Conservation (phyloP, 2,329 filamentous ascomycete species). For the Botrytis medusae region DNA sequence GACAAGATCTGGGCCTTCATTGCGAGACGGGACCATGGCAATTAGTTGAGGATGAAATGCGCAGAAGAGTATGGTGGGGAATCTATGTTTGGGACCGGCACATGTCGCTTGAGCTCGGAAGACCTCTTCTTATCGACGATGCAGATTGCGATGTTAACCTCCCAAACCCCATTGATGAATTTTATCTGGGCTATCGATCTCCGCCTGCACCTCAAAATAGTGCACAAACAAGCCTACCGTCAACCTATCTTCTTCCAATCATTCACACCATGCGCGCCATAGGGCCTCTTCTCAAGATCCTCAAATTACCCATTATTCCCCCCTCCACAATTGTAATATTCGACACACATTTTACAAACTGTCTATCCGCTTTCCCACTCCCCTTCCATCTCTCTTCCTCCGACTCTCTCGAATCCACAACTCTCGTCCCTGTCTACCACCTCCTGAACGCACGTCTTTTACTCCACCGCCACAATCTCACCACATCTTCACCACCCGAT, state of each 20-base stretch:
- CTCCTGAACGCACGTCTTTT: conserved; percentile 82
- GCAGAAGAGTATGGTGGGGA: conserved; percentile 88
- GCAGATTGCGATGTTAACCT: conserved; percentile 82
- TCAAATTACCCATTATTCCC: conserved; percentile 67
- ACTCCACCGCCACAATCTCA: conserved; percentile 85
- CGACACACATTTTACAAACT: conserved; percentile 76
- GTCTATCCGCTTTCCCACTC: conserved; percentile 72
- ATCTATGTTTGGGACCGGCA: conserved; percentile 86
- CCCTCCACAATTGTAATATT: conserved; percentile 70
- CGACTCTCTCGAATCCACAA: conserved; percentile 68
- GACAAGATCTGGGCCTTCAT: conserved; percentile 82
- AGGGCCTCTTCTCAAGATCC: conserved; percentile 67
- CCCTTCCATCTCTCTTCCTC: conserved; percentile 68
- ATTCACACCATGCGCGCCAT: conserved; percentile 82
- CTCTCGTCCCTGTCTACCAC: conserved; percentile 72
- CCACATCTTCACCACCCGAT: conserved; percentile 64
- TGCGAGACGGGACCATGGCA: conserved; percentile 71
- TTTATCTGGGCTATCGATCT: conserved; percentile 57
- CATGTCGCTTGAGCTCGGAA: conserved; percentile 75
- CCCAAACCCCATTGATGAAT: conserved; percentile 78
- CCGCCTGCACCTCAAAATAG: conserved; percentile 49
- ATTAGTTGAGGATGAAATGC: conserved; percentile 78
- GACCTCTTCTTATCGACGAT: conserved; percentile 81
- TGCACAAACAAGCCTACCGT: conserved; percentile 50
- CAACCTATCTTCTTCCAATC: conserved; percentile 72